phyloP scores from a whole-genome alignment of 495 filamentous ascomycete species.

The Opeltia flavorubescens region DNA sequence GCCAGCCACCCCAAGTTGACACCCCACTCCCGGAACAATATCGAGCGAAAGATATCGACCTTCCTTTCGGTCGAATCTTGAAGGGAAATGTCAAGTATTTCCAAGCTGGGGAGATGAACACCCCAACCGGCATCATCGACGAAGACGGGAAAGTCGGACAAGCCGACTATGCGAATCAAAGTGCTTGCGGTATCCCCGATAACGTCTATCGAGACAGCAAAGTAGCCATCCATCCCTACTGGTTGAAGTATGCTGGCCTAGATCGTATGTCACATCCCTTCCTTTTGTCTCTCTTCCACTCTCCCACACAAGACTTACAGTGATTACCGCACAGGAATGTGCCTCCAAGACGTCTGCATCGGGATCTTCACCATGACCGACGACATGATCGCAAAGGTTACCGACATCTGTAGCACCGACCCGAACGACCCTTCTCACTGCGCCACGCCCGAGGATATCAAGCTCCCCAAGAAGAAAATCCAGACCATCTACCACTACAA shows the following conservation, averaged over 20 bases:
- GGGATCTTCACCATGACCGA: background rate
- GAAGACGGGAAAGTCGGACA: background rate
- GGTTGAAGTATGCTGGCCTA: constrained; percentile 6
- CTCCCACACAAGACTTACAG: background rate
- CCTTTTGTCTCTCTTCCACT: background rate
- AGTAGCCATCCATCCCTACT: constrained; percentile 6
- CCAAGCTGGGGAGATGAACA: constrained; percentile 1
- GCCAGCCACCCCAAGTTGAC: background rate
- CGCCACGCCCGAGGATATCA: constrained; percentile 4
- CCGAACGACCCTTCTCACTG: constrained; percentile 4
- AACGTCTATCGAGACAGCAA: background rate
- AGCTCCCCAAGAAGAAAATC: constrained; percentile 3
- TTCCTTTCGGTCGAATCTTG: constrained; percentile 7
- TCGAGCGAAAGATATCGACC: constrained; percentile 3
- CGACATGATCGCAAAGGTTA: constrained; percentile 7
- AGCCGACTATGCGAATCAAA: constrained; percentile 5
- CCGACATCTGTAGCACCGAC: constrained; percentile 7
- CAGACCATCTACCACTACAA: constrained; percentile 3
- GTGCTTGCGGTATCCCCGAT: constrained; percentile 9
- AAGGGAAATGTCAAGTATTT: constrained; percentile 4
- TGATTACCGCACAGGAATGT: background rate
- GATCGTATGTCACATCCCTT: background rate
- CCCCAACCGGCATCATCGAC: background rate
- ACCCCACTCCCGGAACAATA: constrained; percentile 1
- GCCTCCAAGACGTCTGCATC: constrained; percentile 8